Evolutionary conservation across 805 yeast species (phyloP).

Genomic region (Debaryomyces tyrocola): DNA sequence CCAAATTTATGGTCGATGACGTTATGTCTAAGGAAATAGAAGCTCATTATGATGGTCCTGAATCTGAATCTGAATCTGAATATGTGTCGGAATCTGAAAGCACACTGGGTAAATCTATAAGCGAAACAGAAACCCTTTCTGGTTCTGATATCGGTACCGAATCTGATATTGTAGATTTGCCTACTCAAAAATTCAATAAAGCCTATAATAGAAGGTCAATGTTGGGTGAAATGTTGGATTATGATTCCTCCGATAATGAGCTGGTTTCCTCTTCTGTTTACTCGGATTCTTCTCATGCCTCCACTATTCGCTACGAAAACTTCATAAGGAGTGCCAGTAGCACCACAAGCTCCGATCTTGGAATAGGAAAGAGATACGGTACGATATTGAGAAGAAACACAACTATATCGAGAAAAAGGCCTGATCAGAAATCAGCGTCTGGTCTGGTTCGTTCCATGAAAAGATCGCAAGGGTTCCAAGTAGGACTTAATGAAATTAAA

Average conservation of each 20-base stretch:
- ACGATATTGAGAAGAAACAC: slow-evolving; percentile 9
- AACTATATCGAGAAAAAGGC: not conserved
- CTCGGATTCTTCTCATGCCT: not conserved
- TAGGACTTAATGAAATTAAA: slow-evolving; percentile 3
- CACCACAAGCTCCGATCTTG: slow-evolving; percentile 7
- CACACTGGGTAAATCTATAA: not conserved
- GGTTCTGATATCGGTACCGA: not conserved
- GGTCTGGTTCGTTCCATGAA: not conserved
- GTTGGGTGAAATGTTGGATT: slow-evolving; percentile 46
- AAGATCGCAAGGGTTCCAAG: slow-evolving; percentile 7
- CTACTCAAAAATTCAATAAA: slow-evolving; percentile 26
- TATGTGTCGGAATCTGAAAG: not conserved
- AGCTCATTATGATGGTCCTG: not conserved
- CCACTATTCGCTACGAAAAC: not conserved
- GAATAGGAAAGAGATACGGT: slow-evolving; percentile 16
- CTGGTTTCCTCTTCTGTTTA: slow-evolving; percentile 1
- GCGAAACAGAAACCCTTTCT: not conserved
- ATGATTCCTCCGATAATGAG: slow-evolving; percentile 26
- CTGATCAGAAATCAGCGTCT: not conserved
- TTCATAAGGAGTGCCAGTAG: not conserved
- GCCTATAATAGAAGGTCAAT: slow-evolving; percentile 38
- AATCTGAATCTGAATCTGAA: not conserved
- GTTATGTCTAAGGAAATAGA: not conserved
- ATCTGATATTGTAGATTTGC: slow-evolving; percentile 4
- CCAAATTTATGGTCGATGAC: not conserved